Percentiles rank a stretch among this genome's conserved stretches.
These are phyloP conservation scores for Lichenothelia convexa DNA, from an alignment of 495 filamentous ascomycete genomes.

Conservation along the genomic window DNA sequence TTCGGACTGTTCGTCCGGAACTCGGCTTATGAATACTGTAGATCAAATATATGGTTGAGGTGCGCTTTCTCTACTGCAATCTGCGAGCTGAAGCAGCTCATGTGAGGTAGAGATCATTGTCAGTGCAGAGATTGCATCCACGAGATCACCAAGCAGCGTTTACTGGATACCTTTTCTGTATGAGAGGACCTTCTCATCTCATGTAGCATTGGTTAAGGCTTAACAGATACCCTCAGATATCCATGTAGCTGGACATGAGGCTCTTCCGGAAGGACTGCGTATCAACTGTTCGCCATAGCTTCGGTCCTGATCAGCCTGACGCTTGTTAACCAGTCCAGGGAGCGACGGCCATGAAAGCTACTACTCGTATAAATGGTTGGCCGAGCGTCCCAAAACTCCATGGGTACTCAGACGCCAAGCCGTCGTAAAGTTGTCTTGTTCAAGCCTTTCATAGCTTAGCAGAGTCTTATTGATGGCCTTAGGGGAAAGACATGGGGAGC, in stretches of 20 bases:
- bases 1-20: no score
- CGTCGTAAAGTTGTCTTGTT: constrained; percentile 1
- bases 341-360: constrained; percentile 19
- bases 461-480: neutral
- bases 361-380: constrained; percentile 9
- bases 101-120: constrained; percentile 52
- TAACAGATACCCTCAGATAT: constrained; percentile 28
- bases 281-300: constrained; percentile 27
- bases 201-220: neutral
- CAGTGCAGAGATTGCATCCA: constrained; percentile 57
- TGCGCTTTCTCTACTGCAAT: neutral
- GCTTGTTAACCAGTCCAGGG: constrained; percentile 6
- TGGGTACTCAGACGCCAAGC: constrained; percentile 7
- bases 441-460: neutral
- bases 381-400: neutral
- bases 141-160: constrained; percentile 57
- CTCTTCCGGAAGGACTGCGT: constrained; percentile 14
- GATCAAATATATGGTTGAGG: neutral
- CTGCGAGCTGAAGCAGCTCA: neutral
- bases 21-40: no score
- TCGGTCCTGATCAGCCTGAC: neutral
- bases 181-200: constrained; percentile 3
- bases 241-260: constrained; percentile 29
- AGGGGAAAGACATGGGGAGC: constrained; percentile 17
- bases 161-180: constrained; percentile 53